Conservation (phyloP, 1,284 basidiomycete genomes). For the Marasmius sp. region DNA sequence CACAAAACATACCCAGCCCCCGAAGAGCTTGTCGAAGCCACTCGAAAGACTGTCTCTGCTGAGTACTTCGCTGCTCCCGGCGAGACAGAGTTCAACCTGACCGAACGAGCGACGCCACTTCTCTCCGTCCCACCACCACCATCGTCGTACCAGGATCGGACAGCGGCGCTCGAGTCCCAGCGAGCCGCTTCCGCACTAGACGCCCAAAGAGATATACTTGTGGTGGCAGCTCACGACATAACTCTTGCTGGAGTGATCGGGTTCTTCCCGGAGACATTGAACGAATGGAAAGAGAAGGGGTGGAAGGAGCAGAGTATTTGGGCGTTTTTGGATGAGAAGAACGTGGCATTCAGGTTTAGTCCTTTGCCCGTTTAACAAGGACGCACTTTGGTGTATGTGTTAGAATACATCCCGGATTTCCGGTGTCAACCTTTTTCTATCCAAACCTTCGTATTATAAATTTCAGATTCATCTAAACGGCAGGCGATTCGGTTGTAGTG, state of each 20-base stretch:
- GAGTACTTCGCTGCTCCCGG: conserved; percentile 10
- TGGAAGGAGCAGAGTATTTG: conserved; percentile 20
- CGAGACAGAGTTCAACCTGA: conserved; percentile 10
- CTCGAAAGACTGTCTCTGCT: conserved; percentile 11
- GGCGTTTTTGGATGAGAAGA: conserved; percentile 19
- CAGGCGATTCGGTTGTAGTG: too few relatives aligned
- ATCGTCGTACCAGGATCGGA: conserved; percentile 7
- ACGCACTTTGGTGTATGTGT: too few relatives aligned
- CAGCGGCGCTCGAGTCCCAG: not conserved
- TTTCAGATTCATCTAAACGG: too few relatives aligned
- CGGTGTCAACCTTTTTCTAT: too few relatives aligned
- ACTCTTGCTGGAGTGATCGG: conserved; percentile 12
- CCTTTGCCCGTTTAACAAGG: not conserved
- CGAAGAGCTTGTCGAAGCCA: conserved; percentile 7
- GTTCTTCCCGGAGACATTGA: conserved; percentile 16
- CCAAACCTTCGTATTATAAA: too few relatives aligned
- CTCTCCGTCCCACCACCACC: conserved; percentile 4
- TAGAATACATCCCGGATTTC: too few relatives aligned
- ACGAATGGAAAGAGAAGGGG: conserved; percentile 22
- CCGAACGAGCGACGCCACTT: conserved; percentile 10
- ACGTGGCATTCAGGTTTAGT: conserved; percentile 14
- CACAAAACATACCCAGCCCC: conserved; percentile 16
- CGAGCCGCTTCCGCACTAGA: conserved; percentile 15
- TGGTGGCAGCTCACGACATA: conserved; percentile 20
- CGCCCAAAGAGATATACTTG: conserved; percentile 19